Evolutionary conservation across 2,329 filamentous ascomycete genomes (phyloP).

Genomic region (Xenosphaeropsis pyriputrescens): DNA sequence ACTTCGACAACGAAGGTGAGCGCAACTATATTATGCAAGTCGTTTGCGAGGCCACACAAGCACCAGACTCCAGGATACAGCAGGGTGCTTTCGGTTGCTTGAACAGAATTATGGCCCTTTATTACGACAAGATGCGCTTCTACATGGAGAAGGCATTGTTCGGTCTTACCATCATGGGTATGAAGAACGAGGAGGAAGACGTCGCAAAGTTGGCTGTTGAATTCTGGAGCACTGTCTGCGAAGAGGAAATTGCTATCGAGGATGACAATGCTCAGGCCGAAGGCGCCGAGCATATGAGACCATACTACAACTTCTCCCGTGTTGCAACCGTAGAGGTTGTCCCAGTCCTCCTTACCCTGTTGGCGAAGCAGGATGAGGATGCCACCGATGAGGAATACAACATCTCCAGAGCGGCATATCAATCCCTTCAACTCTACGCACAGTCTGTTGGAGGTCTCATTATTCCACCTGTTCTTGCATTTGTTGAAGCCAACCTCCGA

Average conservation of each 20-base stretch:
- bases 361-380: conserved; percentile 97
- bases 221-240: conserved; percentile 99
- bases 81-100: conserved; percentile 93
- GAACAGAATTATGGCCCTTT: conserved; percentile 96
- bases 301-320: conserved; percentile 90
- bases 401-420: conserved; percentile 84
- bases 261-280: conserved; percentile 63
- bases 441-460: conserved; percentile 79
- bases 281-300: conserved; percentile 46
- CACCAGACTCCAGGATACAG: conserved; percentile 79
- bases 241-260: conserved; percentile 95
- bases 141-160: conserved; percentile 99
- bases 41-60: conserved; percentile 96
- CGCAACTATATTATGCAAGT: conserved; percentile 99
- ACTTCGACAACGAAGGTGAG: conserved; percentile 98
- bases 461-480: conserved; percentile 73
- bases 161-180: conserved; percentile 90
- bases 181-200: conserved; percentile 97
- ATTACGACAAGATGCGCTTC: conserved; percentile 99
- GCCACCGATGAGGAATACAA: conserved; percentile 97
- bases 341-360: conserved; percentile 72
- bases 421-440: conserved; percentile 89
- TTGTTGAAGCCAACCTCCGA: conserved; percentile 84
- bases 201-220: conserved; percentile 96
- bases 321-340: conserved; percentile 91